Evolutionary conservation across 2,329 filamentous ascomycete genomes (phyloP).

Genomic region (Phyllosticta citribraziliensis): DNA sequence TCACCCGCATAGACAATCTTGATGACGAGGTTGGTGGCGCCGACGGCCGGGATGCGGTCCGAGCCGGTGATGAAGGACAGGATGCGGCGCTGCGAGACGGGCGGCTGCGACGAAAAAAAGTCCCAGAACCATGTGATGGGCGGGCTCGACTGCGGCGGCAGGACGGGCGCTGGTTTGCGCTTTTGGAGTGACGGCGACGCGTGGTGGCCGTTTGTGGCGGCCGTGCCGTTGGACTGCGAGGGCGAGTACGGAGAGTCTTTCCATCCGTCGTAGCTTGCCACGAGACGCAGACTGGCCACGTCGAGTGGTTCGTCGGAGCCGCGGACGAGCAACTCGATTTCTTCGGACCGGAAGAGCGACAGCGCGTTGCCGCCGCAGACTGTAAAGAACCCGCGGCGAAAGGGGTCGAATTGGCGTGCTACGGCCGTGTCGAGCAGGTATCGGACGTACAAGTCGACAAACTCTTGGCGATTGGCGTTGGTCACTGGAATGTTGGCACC

Average conservation of each 20-base stretch:
- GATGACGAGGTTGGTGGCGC: slow-evolving; percentile 68
- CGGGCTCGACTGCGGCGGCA: slow-evolving; percentile 40
- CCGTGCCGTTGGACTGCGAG: slow-evolving; percentile 19
- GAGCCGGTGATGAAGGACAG: slow-evolving; percentile 83
- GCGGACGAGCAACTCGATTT: slow-evolving; percentile 79
- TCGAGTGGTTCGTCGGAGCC: slow-evolving; percentile 79
- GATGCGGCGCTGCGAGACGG: slow-evolving; percentile 64
- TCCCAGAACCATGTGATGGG: slow-evolving; percentile 85
- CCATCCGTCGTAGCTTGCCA: slow-evolving; percentile 80
- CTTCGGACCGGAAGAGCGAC: slow-evolving; percentile 77
- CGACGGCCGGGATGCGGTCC: slow-evolving; percentile 82
- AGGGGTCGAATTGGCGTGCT: slow-evolving; percentile 77
- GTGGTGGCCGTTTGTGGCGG: slow-evolving; percentile 16
- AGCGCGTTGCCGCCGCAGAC: slow-evolving; percentile 84
- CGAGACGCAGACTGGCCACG: slow-evolving; percentile 62
- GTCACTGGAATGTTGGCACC: slow-evolving; percentile 38
- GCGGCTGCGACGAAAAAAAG: slow-evolving; percentile 56
- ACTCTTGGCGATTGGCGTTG: slow-evolving; percentile 74
- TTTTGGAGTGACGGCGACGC: slow-evolving; percentile 44
- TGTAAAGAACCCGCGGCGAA: slow-evolving; percentile 88
- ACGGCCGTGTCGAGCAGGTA: slow-evolving; percentile 73
- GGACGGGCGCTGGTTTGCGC: not conserved
- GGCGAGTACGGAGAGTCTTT: slow-evolving; percentile 29
- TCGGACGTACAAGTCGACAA: slow-evolving; percentile 74
- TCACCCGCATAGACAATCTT: slow-evolving; percentile 66